phyloP scores from a whole-genome alignment of 192 early-diverging fungal genomes.

The Coemansia sp. region DNA sequence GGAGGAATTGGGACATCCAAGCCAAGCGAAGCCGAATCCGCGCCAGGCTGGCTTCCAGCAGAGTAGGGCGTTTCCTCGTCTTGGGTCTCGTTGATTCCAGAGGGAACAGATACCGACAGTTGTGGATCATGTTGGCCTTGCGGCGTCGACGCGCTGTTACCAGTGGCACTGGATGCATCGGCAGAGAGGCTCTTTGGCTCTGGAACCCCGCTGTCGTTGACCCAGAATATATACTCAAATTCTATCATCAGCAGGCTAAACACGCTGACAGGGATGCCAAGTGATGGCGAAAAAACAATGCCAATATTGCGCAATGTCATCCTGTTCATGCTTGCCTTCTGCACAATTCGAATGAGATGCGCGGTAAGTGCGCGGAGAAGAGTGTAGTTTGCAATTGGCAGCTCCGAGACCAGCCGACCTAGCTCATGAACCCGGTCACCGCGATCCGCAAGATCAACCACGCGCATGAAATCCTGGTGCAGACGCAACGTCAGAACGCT shows the following conservation, averaged over 20 bases:
- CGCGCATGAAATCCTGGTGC: slow-evolving; percentile 78
- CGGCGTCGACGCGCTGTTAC: background rate
- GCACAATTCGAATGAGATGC: slow-evolving; percentile 89
- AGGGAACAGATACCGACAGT: slow-evolving; percentile 32
- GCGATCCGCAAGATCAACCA: slow-evolving; percentile 80
- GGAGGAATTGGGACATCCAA: slow-evolving; percentile 8
- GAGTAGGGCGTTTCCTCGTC: slow-evolving; percentile 15
- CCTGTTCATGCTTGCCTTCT: slow-evolving; percentile 78
- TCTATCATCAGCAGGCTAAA: slow-evolving; percentile 91
- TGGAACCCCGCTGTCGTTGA: slow-evolving; percentile 63
- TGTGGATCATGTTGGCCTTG: slow-evolving; percentile 4
- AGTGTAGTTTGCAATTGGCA: slow-evolving; percentile 91
- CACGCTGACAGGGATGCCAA: slow-evolving; percentile 91
- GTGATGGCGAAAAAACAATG: slow-evolving; percentile 94
- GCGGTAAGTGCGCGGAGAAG: slow-evolving; percentile 82
- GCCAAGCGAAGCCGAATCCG: slow-evolving; percentile 3
- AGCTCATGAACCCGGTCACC: slow-evolving; percentile 81
- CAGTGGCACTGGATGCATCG: background rate
- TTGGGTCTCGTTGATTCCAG: slow-evolving; percentile 27
- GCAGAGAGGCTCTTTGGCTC: slow-evolving; percentile 41
- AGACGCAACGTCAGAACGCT: slow-evolving; percentile 89
- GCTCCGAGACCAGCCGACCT: slow-evolving; percentile 67
- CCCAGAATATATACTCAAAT: slow-evolving; percentile 83
- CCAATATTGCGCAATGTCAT: slow-evolving; percentile 96
- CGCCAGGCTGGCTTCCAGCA: slow-evolving; percentile 10